Evolutionary conservation across 257 asterid genomes (phyloP).

Genomic region (Ligustrum vulgare): DNA sequence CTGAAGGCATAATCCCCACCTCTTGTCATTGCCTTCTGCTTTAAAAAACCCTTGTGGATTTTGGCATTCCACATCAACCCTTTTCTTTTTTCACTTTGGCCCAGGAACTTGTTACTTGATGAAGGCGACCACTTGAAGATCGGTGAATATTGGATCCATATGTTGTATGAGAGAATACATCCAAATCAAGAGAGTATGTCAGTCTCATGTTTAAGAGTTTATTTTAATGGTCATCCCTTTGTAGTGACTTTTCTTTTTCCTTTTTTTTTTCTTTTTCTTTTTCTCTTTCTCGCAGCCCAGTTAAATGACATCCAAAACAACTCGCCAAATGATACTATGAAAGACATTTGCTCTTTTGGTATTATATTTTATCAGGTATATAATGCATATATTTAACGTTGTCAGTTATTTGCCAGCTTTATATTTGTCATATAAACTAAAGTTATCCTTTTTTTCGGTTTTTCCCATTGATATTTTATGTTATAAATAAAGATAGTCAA

Average conservation of each 20-base stretch:
- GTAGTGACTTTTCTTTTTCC: slow-evolving; percentile 9
- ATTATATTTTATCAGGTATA: slow-evolving; percentile 48
- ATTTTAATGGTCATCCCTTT: background rate
- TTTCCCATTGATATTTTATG: background rate
- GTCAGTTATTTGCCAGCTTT: slow-evolving; percentile 4
- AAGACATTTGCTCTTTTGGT: slow-evolving; percentile 54
- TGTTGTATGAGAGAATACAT: slow-evolving; percentile 53
- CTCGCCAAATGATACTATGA: slow-evolving; percentile 33
- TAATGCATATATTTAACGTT: background rate
- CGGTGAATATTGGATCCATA: slow-evolving; percentile 64
- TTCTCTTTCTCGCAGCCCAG: slow-evolving; percentile 25
- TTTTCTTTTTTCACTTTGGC: slow-evolving; percentile 2
- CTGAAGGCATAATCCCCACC: background rate
- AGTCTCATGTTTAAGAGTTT: background rate
- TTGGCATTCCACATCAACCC: background rate
- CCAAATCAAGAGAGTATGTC: slow-evolving; percentile 47
- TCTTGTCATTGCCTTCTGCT: background rate
- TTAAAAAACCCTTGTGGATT: background rate
- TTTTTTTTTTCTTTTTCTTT: background rate
- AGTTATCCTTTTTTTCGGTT: background rate
- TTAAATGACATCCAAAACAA: slow-evolving; percentile 25
- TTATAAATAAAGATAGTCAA: no score
- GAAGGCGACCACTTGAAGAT: slow-evolving; percentile 64
- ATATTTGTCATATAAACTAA: background rate
- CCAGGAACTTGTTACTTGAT: slow-evolving; percentile 62